Percentiles rank a stretch among this genome's conserved stretches.
Conservation (phyloP, 768 basidiomycete genomes). For the Sporobolomyces roseus region DNA sequence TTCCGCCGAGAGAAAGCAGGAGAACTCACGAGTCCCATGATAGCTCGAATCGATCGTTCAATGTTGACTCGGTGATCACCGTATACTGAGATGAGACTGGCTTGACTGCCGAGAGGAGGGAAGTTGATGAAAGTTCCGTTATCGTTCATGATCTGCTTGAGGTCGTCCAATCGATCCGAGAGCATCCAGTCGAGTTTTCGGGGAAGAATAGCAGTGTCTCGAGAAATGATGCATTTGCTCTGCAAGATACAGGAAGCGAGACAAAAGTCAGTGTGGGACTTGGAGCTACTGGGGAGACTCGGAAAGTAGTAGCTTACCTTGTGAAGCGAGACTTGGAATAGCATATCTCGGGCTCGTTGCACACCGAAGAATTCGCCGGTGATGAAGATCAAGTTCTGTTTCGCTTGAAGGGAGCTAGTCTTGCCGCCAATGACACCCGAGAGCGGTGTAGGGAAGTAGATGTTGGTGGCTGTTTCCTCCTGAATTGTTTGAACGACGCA, state of each 20-base stretch:
- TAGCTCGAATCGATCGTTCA: conserved; percentile 82
- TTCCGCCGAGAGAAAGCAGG: neutral
- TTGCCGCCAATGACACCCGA: conserved; percentile 68
- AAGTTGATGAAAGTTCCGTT: conserved; percentile 95
- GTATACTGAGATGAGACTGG: conserved; percentile 86
- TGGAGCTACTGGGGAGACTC: neutral
- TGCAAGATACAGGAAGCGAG: conserved; percentile 47
- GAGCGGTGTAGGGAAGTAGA: conserved; percentile 86
- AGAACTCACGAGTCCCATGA: conserved; percentile 83
- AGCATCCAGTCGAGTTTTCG: conserved; percentile 98
- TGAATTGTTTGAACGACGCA: conserved; percentile 82
- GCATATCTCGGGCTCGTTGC: conserved; percentile 89
- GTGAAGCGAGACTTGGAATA: conserved; percentile 76
- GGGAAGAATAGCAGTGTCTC: conserved; percentile 89
- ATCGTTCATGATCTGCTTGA: conserved; percentile 88
- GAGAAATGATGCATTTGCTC: conserved; percentile 83
- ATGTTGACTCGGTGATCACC: conserved; percentile 93
- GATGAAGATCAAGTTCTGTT: conserved; percentile 83
- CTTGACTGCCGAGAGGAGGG: conserved; percentile 84
- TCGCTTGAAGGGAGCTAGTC: conserved; percentile 56
- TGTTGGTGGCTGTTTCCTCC: conserved; percentile 95
- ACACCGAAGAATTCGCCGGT: conserved; percentile 97
- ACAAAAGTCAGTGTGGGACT: neutral
- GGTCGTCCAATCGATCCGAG: conserved; percentile 88
- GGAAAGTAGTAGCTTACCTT: conserved; percentile 67